Conservation (phyloP, 345 rosid species). For the Clarkia xantiana region DNA sequence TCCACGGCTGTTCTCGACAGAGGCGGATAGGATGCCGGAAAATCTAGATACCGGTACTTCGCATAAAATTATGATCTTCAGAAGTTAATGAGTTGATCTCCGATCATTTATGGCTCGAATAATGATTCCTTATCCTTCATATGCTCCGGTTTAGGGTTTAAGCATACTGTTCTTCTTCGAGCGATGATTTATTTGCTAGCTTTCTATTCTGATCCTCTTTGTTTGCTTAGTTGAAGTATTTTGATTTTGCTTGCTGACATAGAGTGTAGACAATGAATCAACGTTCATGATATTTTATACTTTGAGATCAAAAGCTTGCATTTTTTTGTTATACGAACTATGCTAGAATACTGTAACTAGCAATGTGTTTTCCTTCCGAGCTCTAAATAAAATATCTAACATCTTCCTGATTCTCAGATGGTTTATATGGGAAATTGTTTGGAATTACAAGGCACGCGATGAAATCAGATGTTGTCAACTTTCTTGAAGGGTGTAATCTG, state of each 20-base stretch:
- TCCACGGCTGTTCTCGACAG: slow-evolving; percentile 37
- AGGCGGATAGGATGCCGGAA: slow-evolving; percentile 20
- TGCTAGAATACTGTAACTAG: too few species aligned
- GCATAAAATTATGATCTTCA: too few species aligned
- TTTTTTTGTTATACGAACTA: too few species aligned
- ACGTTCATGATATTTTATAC: too few species aligned
- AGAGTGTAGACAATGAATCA: too few species aligned
- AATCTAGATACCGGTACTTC: slow-evolving; percentile 12
- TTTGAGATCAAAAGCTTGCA: too few species aligned
- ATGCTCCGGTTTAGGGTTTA: slow-evolving; percentile 6
- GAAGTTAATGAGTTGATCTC: not conserved
- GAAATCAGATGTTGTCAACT: slow-evolving; percentile 51
- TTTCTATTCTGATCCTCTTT: too few species aligned
- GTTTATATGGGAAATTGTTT: slow-evolving; percentile 29
- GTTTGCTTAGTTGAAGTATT: too few species aligned
- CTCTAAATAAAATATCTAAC: too few species aligned
- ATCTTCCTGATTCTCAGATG: slow-evolving; percentile 15
- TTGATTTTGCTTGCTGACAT: too few species aligned
- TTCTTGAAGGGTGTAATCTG: slow-evolving; percentile 49
- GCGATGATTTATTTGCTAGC: too few species aligned
- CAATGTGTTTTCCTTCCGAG: too few species aligned
- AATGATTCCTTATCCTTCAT: not conserved
- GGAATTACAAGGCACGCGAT: slow-evolving; percentile 32
- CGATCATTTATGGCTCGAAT: not conserved
- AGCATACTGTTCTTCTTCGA: not conserved